Conservation (phyloP, 345 rosid species). For the Salix purpurea region DNA sequence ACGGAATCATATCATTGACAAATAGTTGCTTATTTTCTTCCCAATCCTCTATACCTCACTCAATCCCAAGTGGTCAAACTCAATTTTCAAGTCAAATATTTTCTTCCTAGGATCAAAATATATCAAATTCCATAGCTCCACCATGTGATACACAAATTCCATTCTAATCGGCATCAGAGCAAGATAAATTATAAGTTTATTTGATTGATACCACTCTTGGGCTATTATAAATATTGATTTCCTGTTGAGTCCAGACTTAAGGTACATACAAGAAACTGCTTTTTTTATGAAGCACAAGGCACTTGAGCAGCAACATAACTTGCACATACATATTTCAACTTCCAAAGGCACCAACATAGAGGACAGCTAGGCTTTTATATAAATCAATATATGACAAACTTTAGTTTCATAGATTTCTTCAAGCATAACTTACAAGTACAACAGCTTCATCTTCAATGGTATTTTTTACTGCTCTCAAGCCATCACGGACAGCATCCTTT, state of each 20-base stretch:
- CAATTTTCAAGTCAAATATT: background rate
- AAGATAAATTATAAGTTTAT: background rate
- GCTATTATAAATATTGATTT: background rate
- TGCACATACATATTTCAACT: background rate
- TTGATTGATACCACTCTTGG: background rate
- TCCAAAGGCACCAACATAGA: background rate
- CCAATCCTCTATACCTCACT: background rate
- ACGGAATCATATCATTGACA: background rate
- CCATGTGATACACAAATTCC: background rate
- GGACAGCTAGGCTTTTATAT: background rate
- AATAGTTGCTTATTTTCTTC: background rate
- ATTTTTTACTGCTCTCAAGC: constrained; percentile 90
- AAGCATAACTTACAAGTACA: constrained; percentile 52
- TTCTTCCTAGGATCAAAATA: background rate
- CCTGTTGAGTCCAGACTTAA: background rate
- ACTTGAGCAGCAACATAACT: background rate
- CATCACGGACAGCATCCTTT: constrained; percentile 96
- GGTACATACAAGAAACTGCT: background rate
- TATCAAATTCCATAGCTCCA: background rate
- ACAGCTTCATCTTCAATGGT: constrained; percentile 91
- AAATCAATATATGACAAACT: background rate
- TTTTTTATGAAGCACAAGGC: background rate
- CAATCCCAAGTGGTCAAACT: background rate
- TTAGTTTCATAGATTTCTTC: background rate
- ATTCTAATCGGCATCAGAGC: background rate